Evolutionary conservation across 1,284 basidiomycete genomes (phyloP).

Genomic region (Cryptococcus maquisensis): DNA sequence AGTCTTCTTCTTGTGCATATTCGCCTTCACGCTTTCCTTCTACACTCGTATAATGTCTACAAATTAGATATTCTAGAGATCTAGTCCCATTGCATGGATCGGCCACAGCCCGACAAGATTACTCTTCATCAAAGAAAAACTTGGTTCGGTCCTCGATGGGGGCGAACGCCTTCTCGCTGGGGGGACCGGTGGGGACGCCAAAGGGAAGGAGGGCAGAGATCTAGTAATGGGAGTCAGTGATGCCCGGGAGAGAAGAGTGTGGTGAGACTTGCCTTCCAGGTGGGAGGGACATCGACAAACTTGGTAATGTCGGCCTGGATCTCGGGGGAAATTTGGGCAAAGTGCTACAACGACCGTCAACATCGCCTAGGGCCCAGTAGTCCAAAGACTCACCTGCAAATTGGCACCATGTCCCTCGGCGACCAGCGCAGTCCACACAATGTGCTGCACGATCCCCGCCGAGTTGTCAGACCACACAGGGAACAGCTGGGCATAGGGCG

Average conservation of each 20-base stretch:
- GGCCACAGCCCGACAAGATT: background rate
- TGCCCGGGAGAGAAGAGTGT: background rate
- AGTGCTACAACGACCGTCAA: slow-evolving; percentile 33
- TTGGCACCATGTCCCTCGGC: slow-evolving; percentile 51
- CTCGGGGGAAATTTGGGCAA: slow-evolving; percentile 26
- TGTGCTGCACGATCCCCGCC: slow-evolving; percentile 47
- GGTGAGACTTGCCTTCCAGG: slow-evolving; percentile 41
- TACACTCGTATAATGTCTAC: background rate
- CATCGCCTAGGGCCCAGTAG: background rate
- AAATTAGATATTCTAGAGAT: background rate
- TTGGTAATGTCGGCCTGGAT: slow-evolving; percentile 34
- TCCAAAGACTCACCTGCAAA: slow-evolving; percentile 42
- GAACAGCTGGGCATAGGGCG: slow-evolving; percentile 34
- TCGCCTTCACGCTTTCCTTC: background rate
- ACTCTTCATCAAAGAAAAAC: slow-evolving; percentile 27
- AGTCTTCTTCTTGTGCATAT: background rate
- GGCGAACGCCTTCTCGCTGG: slow-evolving; percentile 42
- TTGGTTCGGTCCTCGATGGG: slow-evolving; percentile 48
- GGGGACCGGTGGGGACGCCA: slow-evolving; percentile 43
- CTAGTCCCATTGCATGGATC: background rate
- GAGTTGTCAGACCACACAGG: slow-evolving; percentile 31
- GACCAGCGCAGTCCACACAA: slow-evolving; percentile 51
- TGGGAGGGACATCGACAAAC: slow-evolving; percentile 41
- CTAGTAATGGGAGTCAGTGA: slow-evolving; percentile 2
- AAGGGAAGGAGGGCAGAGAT: slow-evolving; percentile 51